These are phyloP conservation scores for Ricinus communis DNA, from an alignment of 345 rosid genomes.

Conservation along the genomic window DNA sequence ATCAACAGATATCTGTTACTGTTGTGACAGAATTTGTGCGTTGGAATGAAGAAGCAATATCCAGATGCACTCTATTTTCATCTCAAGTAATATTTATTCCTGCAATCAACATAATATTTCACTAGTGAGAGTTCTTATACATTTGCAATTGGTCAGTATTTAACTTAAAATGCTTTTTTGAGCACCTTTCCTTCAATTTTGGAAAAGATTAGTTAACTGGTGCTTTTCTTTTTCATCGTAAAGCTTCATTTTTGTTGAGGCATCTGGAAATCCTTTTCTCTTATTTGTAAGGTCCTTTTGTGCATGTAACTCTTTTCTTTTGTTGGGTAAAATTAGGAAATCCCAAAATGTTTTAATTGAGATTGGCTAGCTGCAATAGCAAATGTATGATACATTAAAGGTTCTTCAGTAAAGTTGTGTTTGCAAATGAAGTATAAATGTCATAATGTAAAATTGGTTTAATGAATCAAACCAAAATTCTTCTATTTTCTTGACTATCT, in stretches of 20 bases:
- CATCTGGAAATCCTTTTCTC: neutral
- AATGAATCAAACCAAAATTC: neutral
- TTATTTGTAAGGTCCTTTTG: neutral
- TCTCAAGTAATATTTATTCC: conserved; percentile 60
- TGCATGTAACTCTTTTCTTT: neutral
- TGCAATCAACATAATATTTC: neutral
- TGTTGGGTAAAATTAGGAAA: neutral
- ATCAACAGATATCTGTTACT: conserved; percentile 92
- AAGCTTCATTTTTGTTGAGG: neutral
- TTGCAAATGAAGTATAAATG: neutral
- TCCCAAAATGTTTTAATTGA: neutral
- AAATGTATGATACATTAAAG: neutral
- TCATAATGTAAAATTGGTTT: neutral
- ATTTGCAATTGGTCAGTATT: neutral
- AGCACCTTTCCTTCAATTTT: neutral
- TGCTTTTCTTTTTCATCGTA: neutral
- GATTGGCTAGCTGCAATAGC: conserved; percentile 1
- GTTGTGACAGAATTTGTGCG: conserved; percentile 95
- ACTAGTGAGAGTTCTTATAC: conserved; percentile 5
- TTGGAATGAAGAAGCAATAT: conserved; percentile 98
- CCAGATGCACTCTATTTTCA: conserved; percentile 89
- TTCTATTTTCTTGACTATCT: neutral
- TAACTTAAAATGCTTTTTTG: neutral
- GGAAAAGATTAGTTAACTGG: neutral
- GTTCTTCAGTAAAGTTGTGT: neutral